Base-by-base conservation (phyloP, 2,329 filamentous ascomycete genomes). In the Immersiporthe knoxdaviesiana region DNA sequence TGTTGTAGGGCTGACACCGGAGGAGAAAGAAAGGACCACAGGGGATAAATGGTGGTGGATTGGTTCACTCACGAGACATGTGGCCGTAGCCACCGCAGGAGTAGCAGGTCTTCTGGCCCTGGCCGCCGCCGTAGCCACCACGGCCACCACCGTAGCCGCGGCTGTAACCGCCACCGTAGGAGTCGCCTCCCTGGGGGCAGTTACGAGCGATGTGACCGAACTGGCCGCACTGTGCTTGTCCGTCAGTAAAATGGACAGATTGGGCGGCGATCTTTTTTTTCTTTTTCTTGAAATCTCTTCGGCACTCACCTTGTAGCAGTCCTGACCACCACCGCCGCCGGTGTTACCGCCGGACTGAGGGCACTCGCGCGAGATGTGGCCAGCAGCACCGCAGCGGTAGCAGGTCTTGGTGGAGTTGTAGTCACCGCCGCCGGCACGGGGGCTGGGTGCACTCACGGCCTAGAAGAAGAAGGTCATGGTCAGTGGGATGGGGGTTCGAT, bases 71-170 rank as follows among this genome's bases (percentile, higher is more conserved):
- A 87, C 94, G 92, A 79, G 92, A 94, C 92, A 97, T 95, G 86
- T 99, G 96, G 78, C 95, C 95, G 79, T 93, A 94, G 74, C 96
- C 96, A 76, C 96, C 96, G 84, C 96, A 98, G 59, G 94, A 97
- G 88, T 97, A 99, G 91, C 96, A 98, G 76, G 94, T 97, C 86
- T 95, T 93, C 77, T 81, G 80, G 73, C 84, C 81, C 71, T 80
- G 79, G 74, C 83, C 82, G 74, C 83, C 78, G 67, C 73, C 79
- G 64, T 60, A 59, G 54, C 64, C 64, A 21, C 84, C 85, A 71
- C 84, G 81, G 76, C 83, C 85, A 77, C 78, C 78, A 74, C 77
- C 77, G 73, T 77, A 79, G 71, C 77, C 77, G 73, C 85, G 87
- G 76, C 87, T 82, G 72, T 78, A 80, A 70, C 76, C 74, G 73